A percentile compares a stretch with the other conserved stretches of the same genome.
Evolutionary conservation across 202 grass and related monocot genomes (phyloP).

Genomic region (Schoenoplectus triqueter): DNA sequence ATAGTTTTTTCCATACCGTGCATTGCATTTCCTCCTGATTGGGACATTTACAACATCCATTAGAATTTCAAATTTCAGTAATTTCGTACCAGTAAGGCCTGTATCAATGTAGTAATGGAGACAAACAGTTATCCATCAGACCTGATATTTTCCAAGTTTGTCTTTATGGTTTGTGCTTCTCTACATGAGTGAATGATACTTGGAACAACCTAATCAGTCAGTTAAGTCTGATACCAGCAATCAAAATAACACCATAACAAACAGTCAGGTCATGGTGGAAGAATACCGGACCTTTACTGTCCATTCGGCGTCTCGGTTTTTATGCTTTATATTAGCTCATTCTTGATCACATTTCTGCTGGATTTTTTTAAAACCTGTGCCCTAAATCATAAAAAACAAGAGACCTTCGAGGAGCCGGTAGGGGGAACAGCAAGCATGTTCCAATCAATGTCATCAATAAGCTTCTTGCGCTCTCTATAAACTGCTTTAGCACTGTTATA

Average conservation of each 20-base stretch:
- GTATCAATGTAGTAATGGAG: background rate
- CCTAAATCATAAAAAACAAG: constrained; percentile 24
- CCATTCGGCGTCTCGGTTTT: background rate
- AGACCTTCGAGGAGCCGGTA: constrained; percentile 84
- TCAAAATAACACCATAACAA: background rate
- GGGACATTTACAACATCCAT: background rate
- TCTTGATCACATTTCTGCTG: constrained; percentile 3
- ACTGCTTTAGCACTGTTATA: constrained; percentile 97
- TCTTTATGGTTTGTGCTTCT: constrained; percentile 12
- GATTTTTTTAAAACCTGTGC: background rate
- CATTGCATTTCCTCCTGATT: constrained; percentile 90
- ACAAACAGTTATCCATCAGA: constrained; percentile 24
- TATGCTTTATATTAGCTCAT: constrained; percentile 4
- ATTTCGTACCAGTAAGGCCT: background rate
- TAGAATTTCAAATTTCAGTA: constrained; percentile 2
- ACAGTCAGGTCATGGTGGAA: background rate
- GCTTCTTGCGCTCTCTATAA: constrained; percentile 96
- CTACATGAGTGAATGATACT: background rate
- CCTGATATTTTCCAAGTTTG: background rate
- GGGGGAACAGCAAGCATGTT: constrained; percentile 77
- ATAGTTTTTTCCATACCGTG: constrained; percentile 85
- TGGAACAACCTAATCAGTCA: background rate
- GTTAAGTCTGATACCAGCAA: constrained; percentile 2
- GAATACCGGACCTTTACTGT: background rate
- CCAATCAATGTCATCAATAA: constrained; percentile 97